Evolutionary conservation across 2,329 filamentous ascomycete species (phyloP).

Genomic region (Helotiales sp.): DNA sequence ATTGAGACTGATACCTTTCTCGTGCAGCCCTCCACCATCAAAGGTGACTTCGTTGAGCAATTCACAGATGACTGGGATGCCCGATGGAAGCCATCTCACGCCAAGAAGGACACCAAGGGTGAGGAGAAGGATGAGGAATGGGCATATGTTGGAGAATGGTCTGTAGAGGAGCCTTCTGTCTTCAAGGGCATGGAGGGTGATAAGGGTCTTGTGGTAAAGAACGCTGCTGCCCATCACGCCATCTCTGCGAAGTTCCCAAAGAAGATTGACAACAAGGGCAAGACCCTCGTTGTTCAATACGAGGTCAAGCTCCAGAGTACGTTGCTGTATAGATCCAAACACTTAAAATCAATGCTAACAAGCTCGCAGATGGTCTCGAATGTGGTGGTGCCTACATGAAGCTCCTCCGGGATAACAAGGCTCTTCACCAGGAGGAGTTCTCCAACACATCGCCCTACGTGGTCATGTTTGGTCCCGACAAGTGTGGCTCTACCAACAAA

Average conservation of each 20-base stretch:
- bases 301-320: conserved; percentile 98
- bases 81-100: conserved; percentile 91
- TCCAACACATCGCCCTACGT: conserved; percentile 96
- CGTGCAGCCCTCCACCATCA: conserved; percentile 80
- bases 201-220: conserved; percentile 97
- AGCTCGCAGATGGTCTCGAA: conserved; percentile 76
- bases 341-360: conserved; percentile 34
- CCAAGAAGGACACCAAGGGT: conserved; percentile 85
- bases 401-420: conserved; percentile 96
- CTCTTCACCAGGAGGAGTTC: conserved; percentile 96
- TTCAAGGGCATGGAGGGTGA: conserved; percentile 93
- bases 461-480: conserved; percentile 99
- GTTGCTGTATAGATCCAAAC: conserved; percentile 38
- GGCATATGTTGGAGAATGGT: conserved; percentile 96
- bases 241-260: conserved; percentile 99
- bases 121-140: conserved; percentile 80
- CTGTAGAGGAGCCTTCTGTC: conserved; percentile 89
- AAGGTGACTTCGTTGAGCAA: conserved; percentile 96
- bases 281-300: conserved; percentile 96
- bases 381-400: conserved; percentile 99
- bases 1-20: conserved; percentile 21
- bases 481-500: conserved; percentile 99
- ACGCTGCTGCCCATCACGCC: conserved; percentile 95
- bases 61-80: conserved; percentile 96
- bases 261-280: conserved; percentile 95